Evolutionary conservation across 2,329 filamentous ascomycete genomes (phyloP).

Genomic region (Penicillium sp.): DNA sequence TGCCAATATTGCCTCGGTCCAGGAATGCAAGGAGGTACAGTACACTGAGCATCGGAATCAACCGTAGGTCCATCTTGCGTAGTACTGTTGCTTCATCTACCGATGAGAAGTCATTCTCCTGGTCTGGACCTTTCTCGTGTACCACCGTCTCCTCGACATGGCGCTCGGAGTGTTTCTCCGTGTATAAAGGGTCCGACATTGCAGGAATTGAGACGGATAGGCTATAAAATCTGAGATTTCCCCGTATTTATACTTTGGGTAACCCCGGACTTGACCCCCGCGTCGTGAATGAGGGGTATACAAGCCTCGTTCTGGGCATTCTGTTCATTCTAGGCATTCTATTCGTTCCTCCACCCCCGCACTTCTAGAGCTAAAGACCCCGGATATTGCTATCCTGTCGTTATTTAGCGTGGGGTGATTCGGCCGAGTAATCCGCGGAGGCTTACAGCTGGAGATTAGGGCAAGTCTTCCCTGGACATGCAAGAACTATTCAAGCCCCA

Average conservation of each 20-base stretch:
- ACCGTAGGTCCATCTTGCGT: constrained; percentile 27
- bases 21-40: constrained; percentile 32
- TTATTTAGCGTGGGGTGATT: not conserved
- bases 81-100: constrained; percentile 20
- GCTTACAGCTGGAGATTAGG: no score
- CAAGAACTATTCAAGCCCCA: no score
- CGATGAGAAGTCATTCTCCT: constrained; percentile 8
- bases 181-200: not conserved
- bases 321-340: not conserved
- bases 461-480: no score
- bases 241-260: not conserved
- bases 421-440: no score
- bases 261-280: not conserved
- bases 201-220: not conserved
- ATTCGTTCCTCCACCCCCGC: not conserved
- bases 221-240: not conserved
- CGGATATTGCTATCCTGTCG: not conserved
- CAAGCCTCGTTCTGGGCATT: not conserved
- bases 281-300: not conserved
- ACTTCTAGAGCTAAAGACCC: not conserved
- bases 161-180: not conserved
- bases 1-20: constrained; percentile 35
- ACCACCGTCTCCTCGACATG: not conserved
- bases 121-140: constrained; percentile 4
- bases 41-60: constrained; percentile 26